Evolutionary conservation across 2,329 filamentous ascomycete genomes (phyloP), one percentile per base, ranked within the genome.

Genomic region (Ceratocystis cubensis): DNA sequence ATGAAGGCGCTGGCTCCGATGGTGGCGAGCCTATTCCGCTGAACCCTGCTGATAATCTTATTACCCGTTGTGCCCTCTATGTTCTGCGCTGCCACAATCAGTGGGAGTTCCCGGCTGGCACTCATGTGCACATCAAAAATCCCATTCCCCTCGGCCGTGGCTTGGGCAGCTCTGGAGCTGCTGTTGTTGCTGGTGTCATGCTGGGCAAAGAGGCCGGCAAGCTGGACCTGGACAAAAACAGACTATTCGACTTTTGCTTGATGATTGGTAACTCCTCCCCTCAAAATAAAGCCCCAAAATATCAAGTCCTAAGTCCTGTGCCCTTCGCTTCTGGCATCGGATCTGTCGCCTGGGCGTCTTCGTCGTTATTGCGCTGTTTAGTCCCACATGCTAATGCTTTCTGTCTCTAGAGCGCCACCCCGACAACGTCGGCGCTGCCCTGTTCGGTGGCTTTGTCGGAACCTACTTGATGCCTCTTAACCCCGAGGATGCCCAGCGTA

Each of bases 391-490:
- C 64, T 65, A 65, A 65, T 37, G 30, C 41, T 59, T 25, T 7
- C 30, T 61, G 22, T 50, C 45, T 46, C 17, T 64, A 86, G 84
- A 96, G 77, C 85, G 91, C 70, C 91, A 96, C 75, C 91, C 91
- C 10, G 91, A 96, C 77, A 96, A 96, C 73, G 91, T 99, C 64
- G 94, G 92, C 67, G 94, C 94, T 15, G 92, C 94, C 6, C 84
- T 97, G 45, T 97, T 95, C 73, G 94, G 94, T 71, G 94, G 94
- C 41, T 97, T 99, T 71, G 91, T 99, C 30, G 94, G 94, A 69
- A 96, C 93, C 20, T 97, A 97, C 74, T 83, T 97, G 69, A 96
- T 95, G 78, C 93, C 96, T 68, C 82, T 97, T 70, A 86, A 89
- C 70, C 89, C 91, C 2, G 90, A 91, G 75, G 93, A 97, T 73